Percentiles rank a stretch among this genome's conserved stretches.
Conservation (phyloP, 1,139 yeast genomes). For the Pichia sp. region DNA sequence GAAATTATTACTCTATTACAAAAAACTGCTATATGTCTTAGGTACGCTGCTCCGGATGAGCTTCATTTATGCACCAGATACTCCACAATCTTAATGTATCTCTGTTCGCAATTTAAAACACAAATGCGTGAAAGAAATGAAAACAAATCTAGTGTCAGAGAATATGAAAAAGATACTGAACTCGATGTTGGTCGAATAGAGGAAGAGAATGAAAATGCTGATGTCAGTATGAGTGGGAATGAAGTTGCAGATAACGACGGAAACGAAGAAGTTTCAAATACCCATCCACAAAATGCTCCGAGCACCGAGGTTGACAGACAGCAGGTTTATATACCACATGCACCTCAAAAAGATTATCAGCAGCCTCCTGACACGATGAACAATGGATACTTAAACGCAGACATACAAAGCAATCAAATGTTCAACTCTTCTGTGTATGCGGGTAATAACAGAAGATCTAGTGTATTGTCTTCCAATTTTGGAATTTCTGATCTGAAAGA, state of each 20-base stretch:
- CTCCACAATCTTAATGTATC: slow-evolving; percentile 73
- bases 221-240: neutral
- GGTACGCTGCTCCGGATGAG: slow-evolving; percentile 88
- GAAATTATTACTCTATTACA: slow-evolving; percentile 68
- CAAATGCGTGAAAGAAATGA: slow-evolving; percentile 25
- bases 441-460: neutral
- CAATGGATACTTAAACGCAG: neutral
- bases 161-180: slow-evolving; percentile 28
- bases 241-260: neutral
- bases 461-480: neutral
- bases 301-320: neutral
- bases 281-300: neutral
- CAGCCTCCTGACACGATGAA: neutral
- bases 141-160: slow-evolving; percentile 24
- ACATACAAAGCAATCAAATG: slow-evolving; percentile 3
- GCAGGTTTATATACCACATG: neutral
- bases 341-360: neutral
- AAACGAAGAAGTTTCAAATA: neutral
- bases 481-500: neutral
- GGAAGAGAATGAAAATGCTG: neutral
- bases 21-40: slow-evolving; percentile 66
- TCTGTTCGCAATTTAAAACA: slow-evolving; percentile 69
- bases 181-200: slow-evolving; percentile 17
- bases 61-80: slow-evolving; percentile 78
- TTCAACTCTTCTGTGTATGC: neutral